Evolutionary conservation across 2,329 filamentous ascomycete genomes (phyloP).

Genomic region (Rugonectria rugulosa): DNA sequence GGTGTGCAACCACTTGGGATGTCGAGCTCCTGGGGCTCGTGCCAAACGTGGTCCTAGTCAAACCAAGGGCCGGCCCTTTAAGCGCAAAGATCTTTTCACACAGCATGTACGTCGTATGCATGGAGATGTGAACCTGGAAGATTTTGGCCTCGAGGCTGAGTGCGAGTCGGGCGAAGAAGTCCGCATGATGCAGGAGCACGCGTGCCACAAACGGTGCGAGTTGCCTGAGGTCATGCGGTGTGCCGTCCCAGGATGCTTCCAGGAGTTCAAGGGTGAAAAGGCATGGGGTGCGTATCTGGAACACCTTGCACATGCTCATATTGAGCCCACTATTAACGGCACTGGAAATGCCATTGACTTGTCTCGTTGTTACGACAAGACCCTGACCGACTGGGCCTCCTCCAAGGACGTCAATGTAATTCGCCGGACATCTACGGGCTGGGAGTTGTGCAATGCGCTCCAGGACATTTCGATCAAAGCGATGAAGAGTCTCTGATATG

Average conservation of each 20-base stretch:
- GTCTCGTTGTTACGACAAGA: conserved; percentile 48
- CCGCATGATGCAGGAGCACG: conserved; percentile 62
- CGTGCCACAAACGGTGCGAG: conserved; percentile 66
- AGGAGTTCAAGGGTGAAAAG: conserved; percentile 65
- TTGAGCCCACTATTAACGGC: conserved; percentile 59
- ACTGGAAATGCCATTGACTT: conserved; percentile 44
- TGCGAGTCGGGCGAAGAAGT: conserved; percentile 52
- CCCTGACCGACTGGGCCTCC: conserved; percentile 52
- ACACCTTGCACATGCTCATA: conserved; percentile 78
- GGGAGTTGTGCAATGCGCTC: conserved; percentile 46
- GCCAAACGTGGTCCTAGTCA: conserved; percentile 46
- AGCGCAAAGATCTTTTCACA: conserved; percentile 90
- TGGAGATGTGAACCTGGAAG: conserved; percentile 50
- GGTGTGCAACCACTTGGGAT: conserved; percentile 77
- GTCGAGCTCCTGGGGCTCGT: no score
- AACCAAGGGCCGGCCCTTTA: conserved; percentile 73
- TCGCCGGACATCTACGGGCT: conserved; percentile 33
- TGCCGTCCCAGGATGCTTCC: conserved; percentile 66
- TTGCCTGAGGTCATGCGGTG: conserved; percentile 69
- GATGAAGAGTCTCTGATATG: conserved; percentile 6
- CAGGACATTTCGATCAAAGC: conserved; percentile 26
- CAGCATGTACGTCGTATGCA: conserved; percentile 92
- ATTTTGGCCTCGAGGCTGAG: conserved; percentile 49
- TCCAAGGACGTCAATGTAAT: conserved; percentile 49
- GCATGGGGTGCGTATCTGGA: conserved; percentile 88